Conservation (phyloP, 176 grass and related monocot species). For the Typha latifolia region DNA sequence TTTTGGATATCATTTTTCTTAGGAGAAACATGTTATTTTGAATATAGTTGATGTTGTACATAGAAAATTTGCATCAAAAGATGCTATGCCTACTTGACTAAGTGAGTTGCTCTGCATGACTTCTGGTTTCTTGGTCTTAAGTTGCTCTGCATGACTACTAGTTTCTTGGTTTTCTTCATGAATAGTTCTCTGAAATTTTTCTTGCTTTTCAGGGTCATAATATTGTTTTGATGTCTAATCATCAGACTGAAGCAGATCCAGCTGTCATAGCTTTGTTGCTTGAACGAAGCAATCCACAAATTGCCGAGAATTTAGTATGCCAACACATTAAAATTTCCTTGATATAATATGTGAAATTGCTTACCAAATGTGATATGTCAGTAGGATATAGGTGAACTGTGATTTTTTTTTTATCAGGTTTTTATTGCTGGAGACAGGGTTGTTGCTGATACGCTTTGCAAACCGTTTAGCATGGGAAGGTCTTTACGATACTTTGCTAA, state of each 20-base stretch:
- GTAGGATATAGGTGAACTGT: conserved; percentile 11
- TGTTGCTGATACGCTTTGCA: conserved; percentile 85
- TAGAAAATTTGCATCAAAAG: no score
- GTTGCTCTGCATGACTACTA: background rate
- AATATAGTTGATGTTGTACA: no score
- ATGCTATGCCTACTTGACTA: no score
- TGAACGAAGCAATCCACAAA: conserved; percentile 56
- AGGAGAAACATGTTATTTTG: no score
- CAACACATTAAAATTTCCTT: conserved; percentile 12
- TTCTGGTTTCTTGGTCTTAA: background rate
- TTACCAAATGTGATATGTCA: conserved; percentile 11
- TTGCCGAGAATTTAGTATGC: conserved; percentile 85
- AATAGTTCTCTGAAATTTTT: background rate
- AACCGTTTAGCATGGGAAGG: conserved; percentile 99
- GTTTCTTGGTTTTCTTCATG: background rate
- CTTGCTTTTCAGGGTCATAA: conserved; percentile 69
- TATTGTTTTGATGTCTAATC: conserved; percentile 97
- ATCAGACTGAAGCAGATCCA: conserved; percentile 97
- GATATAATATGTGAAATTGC: conserved; percentile 22
- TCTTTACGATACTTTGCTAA: conserved; percentile 21
- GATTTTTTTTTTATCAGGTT: conserved; percentile 46
- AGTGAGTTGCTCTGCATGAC: background rate
- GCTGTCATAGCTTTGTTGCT: conserved; percentile 70
- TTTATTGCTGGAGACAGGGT: conserved; percentile 95
- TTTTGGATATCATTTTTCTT: no score